Evolutionary conservation across 2,329 filamentous ascomycete genomes (phyloP).

Genomic region (Aspergillus sp.): DNA sequence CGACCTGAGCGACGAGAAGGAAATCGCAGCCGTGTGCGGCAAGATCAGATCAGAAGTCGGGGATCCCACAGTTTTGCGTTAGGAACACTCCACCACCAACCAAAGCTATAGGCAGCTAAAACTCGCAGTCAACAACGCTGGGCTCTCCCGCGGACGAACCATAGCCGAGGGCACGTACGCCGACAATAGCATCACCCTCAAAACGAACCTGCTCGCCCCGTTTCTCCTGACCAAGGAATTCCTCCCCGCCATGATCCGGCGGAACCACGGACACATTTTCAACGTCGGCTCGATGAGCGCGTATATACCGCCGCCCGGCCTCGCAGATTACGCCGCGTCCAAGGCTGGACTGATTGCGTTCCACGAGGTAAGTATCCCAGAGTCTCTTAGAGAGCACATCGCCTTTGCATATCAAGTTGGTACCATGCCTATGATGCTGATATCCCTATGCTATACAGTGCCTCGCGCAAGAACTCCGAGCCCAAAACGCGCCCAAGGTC

Average conservation of each 20-base stretch:
- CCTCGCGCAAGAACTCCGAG: slow-evolving; percentile 23
- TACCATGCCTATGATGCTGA: background rate
- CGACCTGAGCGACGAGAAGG: slow-evolving; percentile 43
- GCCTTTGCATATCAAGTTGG: background rate
- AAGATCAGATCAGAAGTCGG: slow-evolving; percentile 40
- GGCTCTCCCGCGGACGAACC: slow-evolving; percentile 25
- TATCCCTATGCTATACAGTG: background rate
- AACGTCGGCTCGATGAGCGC: slow-evolving; percentile 31
- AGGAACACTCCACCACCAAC: background rate
- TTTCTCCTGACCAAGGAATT: slow-evolving; percentile 29
- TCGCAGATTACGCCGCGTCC: slow-evolving; percentile 31
- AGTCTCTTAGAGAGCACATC: no score
- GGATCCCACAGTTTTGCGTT: slow-evolving; percentile 35
- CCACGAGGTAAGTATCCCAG: slow-evolving; percentile 22
- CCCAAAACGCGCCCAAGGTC: slow-evolving; percentile 21
- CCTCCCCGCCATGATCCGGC: slow-evolving; percentile 28
- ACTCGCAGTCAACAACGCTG: slow-evolving; percentile 26
- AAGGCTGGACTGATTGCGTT: slow-evolving; percentile 32
- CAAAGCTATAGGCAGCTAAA: background rate
- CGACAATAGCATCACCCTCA: slow-evolving; percentile 28
- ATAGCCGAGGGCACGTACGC: slow-evolving; percentile 13
- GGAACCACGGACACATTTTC: slow-evolving; percentile 31
- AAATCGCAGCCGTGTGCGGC: slow-evolving; percentile 34
- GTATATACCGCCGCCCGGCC: slow-evolving; percentile 27
- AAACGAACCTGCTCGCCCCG: slow-evolving; percentile 28